Evolutionary conservation across 345 rosid species (phyloP).

Genomic region (Euclidium syriacum): DNA sequence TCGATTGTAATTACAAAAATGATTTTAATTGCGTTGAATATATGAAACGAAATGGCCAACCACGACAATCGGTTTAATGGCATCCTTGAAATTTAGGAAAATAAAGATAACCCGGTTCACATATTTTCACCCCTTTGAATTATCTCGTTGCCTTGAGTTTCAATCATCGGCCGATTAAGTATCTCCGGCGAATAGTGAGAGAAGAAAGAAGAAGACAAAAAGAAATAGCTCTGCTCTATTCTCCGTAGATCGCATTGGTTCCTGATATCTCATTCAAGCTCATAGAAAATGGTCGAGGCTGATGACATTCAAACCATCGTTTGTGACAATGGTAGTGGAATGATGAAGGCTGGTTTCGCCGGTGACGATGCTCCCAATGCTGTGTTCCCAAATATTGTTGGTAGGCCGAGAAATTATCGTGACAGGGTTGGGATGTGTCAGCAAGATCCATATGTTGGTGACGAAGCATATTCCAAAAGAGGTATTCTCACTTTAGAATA

Average conservation of each 20-base stretch:
- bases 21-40: no score
- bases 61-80: no score
- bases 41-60: no score
- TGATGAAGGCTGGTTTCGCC: slow-evolving; percentile 38
- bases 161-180: not conserved
- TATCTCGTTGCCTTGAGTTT: no score
- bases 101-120: not conserved
- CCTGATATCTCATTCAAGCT: not conserved
- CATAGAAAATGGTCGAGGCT: not conserved
- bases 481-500: slow-evolving; percentile 45
- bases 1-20: no score
- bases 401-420: slow-evolving; percentile 41
- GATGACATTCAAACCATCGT: slow-evolving; percentile 6
- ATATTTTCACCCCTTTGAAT: not conserved
- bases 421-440: slow-evolving; percentile 47
- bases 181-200: not conserved
- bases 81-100: no score
- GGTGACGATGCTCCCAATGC: slow-evolving; percentile 46
- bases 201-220: not conserved
- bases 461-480: slow-evolving; percentile 45
- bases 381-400: slow-evolving; percentile 43
- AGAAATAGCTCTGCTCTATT: not conserved
- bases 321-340: slow-evolving; percentile 8
- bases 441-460: slow-evolving; percentile 43
- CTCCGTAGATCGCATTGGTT: not conserved